Evolutionary conservation across 306 rosid genomes (phyloP), one percentile per base, ranked within the genome.

Genomic region (Vigna mungo): DNA sequence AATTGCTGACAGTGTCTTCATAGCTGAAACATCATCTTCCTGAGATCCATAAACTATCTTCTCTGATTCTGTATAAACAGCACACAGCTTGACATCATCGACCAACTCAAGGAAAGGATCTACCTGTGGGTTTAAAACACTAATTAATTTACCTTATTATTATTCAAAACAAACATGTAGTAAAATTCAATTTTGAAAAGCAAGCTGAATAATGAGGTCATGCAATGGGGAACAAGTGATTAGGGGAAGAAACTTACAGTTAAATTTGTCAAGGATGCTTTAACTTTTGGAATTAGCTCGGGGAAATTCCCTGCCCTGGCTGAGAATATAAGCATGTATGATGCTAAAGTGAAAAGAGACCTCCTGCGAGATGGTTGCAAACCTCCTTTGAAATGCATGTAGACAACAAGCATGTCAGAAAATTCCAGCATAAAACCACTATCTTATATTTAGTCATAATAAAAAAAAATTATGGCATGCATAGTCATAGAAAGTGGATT

Each of bases 61-160:
- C 80, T 77, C 86, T 74, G 90, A 79, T 56, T 78, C 88, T 74
- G 52, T 15, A 75, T 78, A 43, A 82, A 90, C 90, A 66, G 93
- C 89, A 82, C 81, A 91, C 74, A 95, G 90, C 81, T 86, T 80
- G 74, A 80, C 82, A 84, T 89, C 89, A 17, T 88, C 88, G 0
- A 90, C 88, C 87, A 90, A 81, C 86, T 90, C 89, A 72, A 95
- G 96, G 85, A 85, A 85, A 37, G 97, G 97, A 88, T 95, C 97
- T 74, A 84, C 92, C 97, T 95, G 90, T 82, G 54, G 54, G 72
- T 79, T 76, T 73, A 58, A 52, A 81, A 72, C 68, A 77, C 47
- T 43, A 65, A 72, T 74, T 11, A 83, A 41, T 73, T 61, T 72
- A 72, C 69, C 65, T 17, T 46, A 55, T 18, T 30, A 72, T 5